Conservation (phyloP, 768 basidiomycete genomes). For the Tricholoma sp. region DNA sequence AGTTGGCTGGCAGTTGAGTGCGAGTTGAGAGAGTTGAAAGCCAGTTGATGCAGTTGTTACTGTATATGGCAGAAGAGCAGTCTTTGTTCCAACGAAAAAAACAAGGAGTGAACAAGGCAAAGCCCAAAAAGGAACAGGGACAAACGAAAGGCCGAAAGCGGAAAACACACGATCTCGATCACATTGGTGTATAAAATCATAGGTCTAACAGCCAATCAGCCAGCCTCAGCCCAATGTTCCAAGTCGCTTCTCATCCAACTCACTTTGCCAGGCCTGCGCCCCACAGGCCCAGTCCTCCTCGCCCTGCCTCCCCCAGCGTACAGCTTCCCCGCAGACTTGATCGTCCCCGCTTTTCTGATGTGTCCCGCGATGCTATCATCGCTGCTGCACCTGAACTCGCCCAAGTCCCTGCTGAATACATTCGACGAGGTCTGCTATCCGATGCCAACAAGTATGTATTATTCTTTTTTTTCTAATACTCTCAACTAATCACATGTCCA, state of each 20-base stretch:
- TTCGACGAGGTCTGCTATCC: slow-evolving; percentile 53
- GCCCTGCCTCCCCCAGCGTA: slow-evolving; percentile 28
- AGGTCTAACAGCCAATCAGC: slow-evolving; percentile 4
- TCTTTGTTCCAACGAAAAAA: too few species aligned
- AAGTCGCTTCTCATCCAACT: slow-evolving; percentile 40
- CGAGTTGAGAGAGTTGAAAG: slow-evolving; percentile 22
- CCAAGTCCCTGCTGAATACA: slow-evolving; percentile 63
- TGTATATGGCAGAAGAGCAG: too few species aligned
- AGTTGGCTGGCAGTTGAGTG: too few species aligned
- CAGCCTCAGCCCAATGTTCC: slow-evolving; percentile 43
- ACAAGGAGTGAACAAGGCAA: slow-evolving; percentile 6
- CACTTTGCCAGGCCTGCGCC: slow-evolving; percentile 34
- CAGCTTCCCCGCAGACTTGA: slow-evolving; percentile 71
- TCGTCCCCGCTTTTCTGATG: slow-evolving; percentile 54
- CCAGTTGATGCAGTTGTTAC: too few species aligned
- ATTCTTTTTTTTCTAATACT: too few species aligned
- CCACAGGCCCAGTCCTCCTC: slow-evolving; percentile 17
- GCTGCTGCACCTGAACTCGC: slow-evolving; percentile 66
- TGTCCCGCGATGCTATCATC: slow-evolving; percentile 52
- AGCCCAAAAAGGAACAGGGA: slow-evolving; percentile 23
- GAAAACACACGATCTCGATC: slow-evolving; percentile 30
- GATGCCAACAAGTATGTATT: slow-evolving; percentile 41
- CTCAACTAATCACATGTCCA: slow-evolving; percentile 19
- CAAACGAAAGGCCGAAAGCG: slow-evolving; percentile 37
- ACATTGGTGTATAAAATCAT: slow-evolving; percentile 16